A percentile compares a stretch with the other conserved stretches of the same genome.
These are phyloP conservation scores for Achaetomium macrosporum DNA, from an alignment of 2,329 filamentous ascomycete genomes.

Conservation along the genomic window DNA sequence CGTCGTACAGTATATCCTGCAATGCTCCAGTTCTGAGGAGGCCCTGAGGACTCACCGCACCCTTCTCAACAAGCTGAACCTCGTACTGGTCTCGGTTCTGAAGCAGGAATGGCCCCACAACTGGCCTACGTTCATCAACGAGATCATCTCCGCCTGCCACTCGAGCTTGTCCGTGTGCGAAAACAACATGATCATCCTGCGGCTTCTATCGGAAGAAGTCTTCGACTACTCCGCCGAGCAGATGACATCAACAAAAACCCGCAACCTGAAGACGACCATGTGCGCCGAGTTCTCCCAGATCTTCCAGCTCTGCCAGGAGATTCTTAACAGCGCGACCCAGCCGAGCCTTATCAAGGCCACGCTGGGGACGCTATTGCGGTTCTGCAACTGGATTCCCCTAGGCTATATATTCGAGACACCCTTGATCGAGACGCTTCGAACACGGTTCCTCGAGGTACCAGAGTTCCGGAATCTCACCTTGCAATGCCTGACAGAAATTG, in stretches of 20 bases:
- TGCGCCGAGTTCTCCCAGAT: conserved; percentile 98
- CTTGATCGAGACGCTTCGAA: conserved; percentile 89
- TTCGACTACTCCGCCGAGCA: conserved; percentile 98
- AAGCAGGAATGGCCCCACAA: conserved; percentile 99
- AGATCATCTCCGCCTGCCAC: conserved; percentile 95
- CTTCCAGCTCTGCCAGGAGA: conserved; percentile 95
- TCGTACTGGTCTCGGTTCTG: conserved; percentile 92
- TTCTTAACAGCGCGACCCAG: conserved; percentile 80
- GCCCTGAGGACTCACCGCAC: conserved; percentile 77
- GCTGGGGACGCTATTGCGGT: conserved; percentile 87
- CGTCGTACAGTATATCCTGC: conserved; percentile 96
- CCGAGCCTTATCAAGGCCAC: conserved; percentile 91
- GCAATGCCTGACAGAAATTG: conserved; percentile 96
- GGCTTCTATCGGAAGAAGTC: conserved; percentile 92
- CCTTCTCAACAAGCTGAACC: conserved; percentile 94
- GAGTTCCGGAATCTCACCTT: conserved; percentile 96
- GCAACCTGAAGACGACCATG: conserved; percentile 97
- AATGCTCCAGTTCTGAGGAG: conserved; percentile 86
- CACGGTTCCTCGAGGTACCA: conserved; percentile 83
- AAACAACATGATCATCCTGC: conserved; percentile 99
- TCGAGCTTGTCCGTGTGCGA: conserved; percentile 96
- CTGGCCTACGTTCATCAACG: conserved; percentile 99
- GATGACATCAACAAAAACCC: conserved; percentile 97
- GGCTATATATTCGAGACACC: conserved; percentile 98
- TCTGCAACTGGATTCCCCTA: conserved; percentile 98